Evolutionary conservation across 2,329 filamentous ascomycete species (phyloP), one percentile per base, ranked within the genome.

Genomic region (Trichoderma cornu-damae): DNA sequence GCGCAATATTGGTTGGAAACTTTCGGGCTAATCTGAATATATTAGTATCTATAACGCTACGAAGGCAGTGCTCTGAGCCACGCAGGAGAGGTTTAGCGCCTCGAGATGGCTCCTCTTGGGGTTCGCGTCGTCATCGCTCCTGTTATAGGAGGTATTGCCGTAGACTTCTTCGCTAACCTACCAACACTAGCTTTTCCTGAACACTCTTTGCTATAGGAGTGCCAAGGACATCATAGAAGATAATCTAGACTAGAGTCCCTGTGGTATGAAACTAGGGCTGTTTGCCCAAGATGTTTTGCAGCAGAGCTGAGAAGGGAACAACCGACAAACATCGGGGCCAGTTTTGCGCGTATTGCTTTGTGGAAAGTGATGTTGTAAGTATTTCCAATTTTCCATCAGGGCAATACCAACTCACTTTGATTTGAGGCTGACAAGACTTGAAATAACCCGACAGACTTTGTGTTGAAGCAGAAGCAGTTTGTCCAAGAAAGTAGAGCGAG

Each of bases 81-180:
- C 3, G 60, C 62, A 12, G 64, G 65, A 47, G 65, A 68, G 43
- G 63, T 60, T 1, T 61, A 61, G 59, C 62, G 65, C 16, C 61
- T 57, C 22, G 67, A 69, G 59, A 61, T 69, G 8, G 42, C 60
- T 24, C 65, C 66, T 8, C 61, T 69, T 6, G 65, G 65, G n/a
- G 61, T 69, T 9, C 64, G 65, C 0, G 62, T 62, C 0, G 62
- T 62, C 20, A 57, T 67, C 18, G 65, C 64, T 11, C 61, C 65
- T 16, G 54, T 65, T 11, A 66, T 64, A 5, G 44, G 54, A n/a
- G 46, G 44, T 6, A 52, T 57, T 37, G 35, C 44, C 43, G 65
- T 60, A n/a, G 54, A 57, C 3, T 58, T 43, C 26, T 64, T 62
- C 8, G 12, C 12, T 14, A 57, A 60, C 18, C 18, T 56, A 20